Evolutionary conservation across 1,284 basidiomycete genomes (phyloP).

Genomic region (Sanguinoderma infundibulare): DNA sequence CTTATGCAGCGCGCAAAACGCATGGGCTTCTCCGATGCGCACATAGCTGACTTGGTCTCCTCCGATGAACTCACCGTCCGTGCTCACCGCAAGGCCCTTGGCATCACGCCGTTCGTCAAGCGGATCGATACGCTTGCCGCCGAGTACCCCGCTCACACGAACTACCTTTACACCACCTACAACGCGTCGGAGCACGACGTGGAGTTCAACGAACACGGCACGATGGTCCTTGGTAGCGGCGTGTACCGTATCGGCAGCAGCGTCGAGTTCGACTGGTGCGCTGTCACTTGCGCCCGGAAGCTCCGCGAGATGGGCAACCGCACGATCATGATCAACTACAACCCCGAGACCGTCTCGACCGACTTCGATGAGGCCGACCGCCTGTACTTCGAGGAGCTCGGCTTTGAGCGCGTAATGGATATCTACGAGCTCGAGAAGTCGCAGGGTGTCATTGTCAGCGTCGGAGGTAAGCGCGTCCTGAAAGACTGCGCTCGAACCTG

Average conservation of each 20-base stretch:
- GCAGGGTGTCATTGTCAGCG: constrained; percentile 93
- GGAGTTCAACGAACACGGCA: constrained; percentile 95
- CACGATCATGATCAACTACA: constrained; percentile 99
- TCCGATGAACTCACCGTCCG: constrained; percentile 62
- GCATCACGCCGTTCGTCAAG: constrained; percentile 97
- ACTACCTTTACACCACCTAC: constrained; percentile 99
- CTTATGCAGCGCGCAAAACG: constrained; percentile 86
- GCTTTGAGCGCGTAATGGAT: constrained; percentile 99
- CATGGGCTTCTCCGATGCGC: constrained; percentile 94
- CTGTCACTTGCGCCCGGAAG: constrained; percentile 94
- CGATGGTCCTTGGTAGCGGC: constrained; percentile 98
- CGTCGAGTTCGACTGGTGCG: constrained; percentile 99
- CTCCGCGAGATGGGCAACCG: constrained; percentile 91
- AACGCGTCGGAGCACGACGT: constrained; percentile 97
- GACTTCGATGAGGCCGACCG: constrained; percentile 99
- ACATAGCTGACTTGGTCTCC: constrained; percentile 68
- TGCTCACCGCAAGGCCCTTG: constrained; percentile 82
- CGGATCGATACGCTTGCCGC: constrained; percentile 99
- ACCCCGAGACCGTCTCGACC: constrained; percentile 99
- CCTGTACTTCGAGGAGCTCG: constrained; percentile 98
- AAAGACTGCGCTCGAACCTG: not conserved
- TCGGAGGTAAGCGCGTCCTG: constrained; percentile 73
- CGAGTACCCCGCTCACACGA: constrained; percentile 98
- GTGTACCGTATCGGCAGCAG: constrained; percentile 98
- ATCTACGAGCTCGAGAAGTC: constrained; percentile 98